Base-by-base conservation (phyloP, 2,329 filamentous ascomycete genomes). In the Parastagonospora nodorum region DNA sequence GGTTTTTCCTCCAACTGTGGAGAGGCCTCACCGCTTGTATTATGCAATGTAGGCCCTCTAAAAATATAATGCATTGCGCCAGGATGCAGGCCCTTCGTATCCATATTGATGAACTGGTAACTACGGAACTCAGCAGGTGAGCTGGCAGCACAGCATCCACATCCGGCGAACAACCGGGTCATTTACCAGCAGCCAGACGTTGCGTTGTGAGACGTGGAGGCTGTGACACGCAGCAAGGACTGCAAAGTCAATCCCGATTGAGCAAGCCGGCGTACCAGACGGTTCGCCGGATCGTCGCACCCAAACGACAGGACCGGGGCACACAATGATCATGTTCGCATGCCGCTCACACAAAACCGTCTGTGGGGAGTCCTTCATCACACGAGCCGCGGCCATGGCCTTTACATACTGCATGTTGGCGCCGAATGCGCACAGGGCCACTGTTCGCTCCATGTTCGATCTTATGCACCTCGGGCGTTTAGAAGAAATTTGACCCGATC, bases 401-500 rank as follows among this genome's bases (percentile, higher is more conserved):
- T 55, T 67, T 57, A 29, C 19, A 24, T 24, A 24, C 19, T 24
- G 19, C 19, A 24, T 58, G 58, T 57, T 53, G 30, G 53, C 55
- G 53, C 56, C 58, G 67, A 67, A 59, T 61, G 51, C 56, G 68
- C 63, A 69, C 66, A 67, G 69, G 66, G 69, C 66, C 62, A 60
- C 61, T 65, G 67, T 68, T 66, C 67, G 64, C 60, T 61, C 36
- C 32, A 49, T 41, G 42, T 35, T 24, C 43, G 27, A 41, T 61
- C 68, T 71, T 67, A 72, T 72, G 71, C 69, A 67, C 57, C 54
- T 69, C 63, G 63, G 66, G 61, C 60, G 54, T 66, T 66, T 66
- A 54, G 58, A 55, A 60, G 51, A 24, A 24, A 65, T 66, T 67
- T 53, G 57, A 55, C 58, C 63, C 65, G 53, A 62, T 58, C 58